phyloP scores from a whole-genome alignment of 2,329 filamentous ascomycete species.

The Fusarium sp. region DNA sequence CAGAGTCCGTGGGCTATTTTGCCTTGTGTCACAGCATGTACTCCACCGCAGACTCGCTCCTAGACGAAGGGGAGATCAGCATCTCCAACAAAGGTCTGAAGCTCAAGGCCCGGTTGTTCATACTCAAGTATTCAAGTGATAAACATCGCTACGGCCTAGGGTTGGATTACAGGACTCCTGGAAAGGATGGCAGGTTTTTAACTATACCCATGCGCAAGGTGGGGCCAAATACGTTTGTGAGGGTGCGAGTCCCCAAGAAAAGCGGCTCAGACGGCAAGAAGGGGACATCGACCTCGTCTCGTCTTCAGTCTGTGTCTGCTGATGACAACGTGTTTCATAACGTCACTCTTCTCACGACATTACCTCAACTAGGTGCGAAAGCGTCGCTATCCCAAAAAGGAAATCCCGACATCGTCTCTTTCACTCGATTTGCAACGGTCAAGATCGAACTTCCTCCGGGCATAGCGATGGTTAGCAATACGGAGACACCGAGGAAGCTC shows the following conservation, averaged over 20 bases:
- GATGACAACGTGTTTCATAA: neutral
- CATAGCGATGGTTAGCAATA: neutral
- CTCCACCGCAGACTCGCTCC: neutral
- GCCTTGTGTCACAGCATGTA: neutral
- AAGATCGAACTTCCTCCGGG: neutral
- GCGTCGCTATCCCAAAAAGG: neutral
- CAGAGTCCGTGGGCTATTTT: neutral
- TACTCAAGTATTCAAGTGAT: neutral
- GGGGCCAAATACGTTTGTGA: neutral
- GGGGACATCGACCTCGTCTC: neutral
- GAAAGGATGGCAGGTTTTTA: neutral
- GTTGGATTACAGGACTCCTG: neutral
- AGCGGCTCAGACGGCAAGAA: rapidly evolving
- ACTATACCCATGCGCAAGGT: neutral
- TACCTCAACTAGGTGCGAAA: neutral
- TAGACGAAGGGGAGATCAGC: neutral
- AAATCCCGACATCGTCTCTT: neutral
- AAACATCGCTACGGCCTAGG: neutral
- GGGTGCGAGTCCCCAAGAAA: neutral
- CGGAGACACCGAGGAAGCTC: neutral
- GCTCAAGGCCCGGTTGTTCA: neutral
- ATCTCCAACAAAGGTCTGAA: neutral
- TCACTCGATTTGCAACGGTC: neutral
- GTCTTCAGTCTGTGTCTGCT: neutral
- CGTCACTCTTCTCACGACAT: neutral